A percentile compares a stretch with the other conserved stretches of the same genome.
These are phyloP conservation scores for Fabrea salina DNA, from an alignment of 169 alveolate species.

Conservation along the genomic window DNA sequence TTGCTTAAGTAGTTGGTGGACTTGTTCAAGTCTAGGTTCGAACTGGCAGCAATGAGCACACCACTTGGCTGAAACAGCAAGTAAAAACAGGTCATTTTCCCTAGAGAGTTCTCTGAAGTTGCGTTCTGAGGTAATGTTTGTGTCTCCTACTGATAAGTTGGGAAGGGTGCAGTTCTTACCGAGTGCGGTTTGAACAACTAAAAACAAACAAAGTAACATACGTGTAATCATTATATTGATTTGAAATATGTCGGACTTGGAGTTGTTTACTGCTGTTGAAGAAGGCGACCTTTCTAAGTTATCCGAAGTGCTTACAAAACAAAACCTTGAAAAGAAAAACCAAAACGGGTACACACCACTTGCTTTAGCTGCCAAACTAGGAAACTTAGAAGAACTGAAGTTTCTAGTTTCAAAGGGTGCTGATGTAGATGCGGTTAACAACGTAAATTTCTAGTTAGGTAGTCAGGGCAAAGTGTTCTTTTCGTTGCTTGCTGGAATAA, in stretches of 20 bases:
- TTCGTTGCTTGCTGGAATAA: slow-evolving; percentile 33
- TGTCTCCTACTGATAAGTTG: not conserved
- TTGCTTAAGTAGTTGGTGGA: not conserved
- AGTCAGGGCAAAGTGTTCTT: slow-evolving; percentile 28
- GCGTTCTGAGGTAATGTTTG: slow-evolving; percentile 14
- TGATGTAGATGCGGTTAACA: not conserved
- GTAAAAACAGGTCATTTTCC: not conserved
- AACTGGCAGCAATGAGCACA: slow-evolving; percentile 23
- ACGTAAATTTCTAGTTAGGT: not conserved
- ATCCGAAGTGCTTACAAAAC: not conserved
- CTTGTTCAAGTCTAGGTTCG: not conserved
- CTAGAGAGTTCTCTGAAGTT: not conserved
- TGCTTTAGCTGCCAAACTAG: slow-evolving; percentile 10
- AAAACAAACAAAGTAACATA: too few species aligned
- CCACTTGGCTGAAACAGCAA: slow-evolving; percentile 31
- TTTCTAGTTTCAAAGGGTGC: not conserved
- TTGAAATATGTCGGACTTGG: too few species aligned
- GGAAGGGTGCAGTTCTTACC: not conserved
- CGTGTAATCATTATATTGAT: too few species aligned
- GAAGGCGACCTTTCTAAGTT: slow-evolving; percentile 12
- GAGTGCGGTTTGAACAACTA: too few species aligned
- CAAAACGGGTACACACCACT: not conserved
- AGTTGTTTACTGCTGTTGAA: not conserved
- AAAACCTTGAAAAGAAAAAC: not conserved
- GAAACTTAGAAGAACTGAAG: not conserved